Evolutionary conservation across 352 stramenopile species (phyloP).

Genomic region (Phytopythium litorale): DNA sequence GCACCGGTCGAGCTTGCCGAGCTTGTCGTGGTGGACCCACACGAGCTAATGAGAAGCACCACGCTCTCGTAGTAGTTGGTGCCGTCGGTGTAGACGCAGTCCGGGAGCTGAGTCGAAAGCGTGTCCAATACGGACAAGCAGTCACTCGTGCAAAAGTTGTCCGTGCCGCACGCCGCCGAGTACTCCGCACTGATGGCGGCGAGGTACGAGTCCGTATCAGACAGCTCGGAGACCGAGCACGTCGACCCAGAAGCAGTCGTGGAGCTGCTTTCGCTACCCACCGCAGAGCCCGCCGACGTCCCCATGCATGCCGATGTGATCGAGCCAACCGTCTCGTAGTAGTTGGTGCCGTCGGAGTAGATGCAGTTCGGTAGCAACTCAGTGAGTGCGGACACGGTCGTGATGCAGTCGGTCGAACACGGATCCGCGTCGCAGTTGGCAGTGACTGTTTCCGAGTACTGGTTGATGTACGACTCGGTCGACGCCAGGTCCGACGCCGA

Average conservation of each 20-base stretch:
- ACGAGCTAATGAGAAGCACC: not conserved
- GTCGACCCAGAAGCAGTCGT: not conserved
- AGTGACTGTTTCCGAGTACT: not conserved
- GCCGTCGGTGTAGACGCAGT: slow-evolving; percentile 1
- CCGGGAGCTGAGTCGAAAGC: not conserved
- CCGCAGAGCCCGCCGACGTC: not conserved
- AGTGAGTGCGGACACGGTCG: not conserved
- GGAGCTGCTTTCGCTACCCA: not conserved
- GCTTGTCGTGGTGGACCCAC: not conserved
- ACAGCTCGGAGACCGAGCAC: not conserved
- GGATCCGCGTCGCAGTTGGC: not conserved
- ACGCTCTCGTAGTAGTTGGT: slow-evolving; percentile 7
- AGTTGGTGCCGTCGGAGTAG: slow-evolving; percentile 3
- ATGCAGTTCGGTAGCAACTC: not conserved
- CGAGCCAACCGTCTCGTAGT: not conserved
- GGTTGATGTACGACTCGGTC: not conserved
- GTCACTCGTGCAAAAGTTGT: not conserved
- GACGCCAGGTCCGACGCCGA: not conserved
- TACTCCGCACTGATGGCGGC: not conserved
- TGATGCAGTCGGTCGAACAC: not conserved
- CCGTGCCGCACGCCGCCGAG: not conserved
- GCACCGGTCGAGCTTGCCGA: not conserved
- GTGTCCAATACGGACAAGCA: not conserved
- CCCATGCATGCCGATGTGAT: not conserved
- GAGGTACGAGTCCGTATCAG: not conserved